Conservation (phyloP, 2,329 filamentous ascomycete species). For the Tolypocladium paradoxum region DNA sequence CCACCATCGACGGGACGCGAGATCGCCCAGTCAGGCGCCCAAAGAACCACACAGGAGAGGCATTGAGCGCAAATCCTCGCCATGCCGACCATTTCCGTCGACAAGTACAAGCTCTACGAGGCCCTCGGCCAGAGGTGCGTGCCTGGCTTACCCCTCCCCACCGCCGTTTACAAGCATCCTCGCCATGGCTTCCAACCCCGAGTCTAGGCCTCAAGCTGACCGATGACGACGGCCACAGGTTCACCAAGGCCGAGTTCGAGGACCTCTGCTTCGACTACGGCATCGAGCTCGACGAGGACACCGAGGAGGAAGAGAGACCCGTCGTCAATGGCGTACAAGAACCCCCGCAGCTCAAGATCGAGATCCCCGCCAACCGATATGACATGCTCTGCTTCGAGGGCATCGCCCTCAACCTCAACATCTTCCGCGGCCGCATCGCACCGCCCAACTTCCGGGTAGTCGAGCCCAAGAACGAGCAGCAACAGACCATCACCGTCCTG, state of each 20-base stretch:
- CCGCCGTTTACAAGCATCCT: conserved; percentile 8
- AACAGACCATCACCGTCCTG: conserved; percentile 72
- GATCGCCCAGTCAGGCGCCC: neutral
- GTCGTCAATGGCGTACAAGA: conserved; percentile 71
- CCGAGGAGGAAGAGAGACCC: conserved; percentile 63
- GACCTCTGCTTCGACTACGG: conserved; percentile 97
- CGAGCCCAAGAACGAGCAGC: conserved; percentile 58
- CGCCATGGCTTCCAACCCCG: conserved; percentile 7
- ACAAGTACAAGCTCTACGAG: conserved; percentile 93
- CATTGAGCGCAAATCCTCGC: conserved; percentile 18
- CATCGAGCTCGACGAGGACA: conserved; percentile 96
- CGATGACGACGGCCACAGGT: conserved; percentile 34
- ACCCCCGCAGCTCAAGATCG: conserved; percentile 90
- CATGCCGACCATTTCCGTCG: conserved; percentile 95
- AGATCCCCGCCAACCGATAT: conserved; percentile 90
- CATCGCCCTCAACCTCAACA: conserved; percentile 88
- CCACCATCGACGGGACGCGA: conserved; percentile 2
- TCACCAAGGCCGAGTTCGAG: conserved; percentile 91
- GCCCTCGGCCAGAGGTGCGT: conserved; percentile 75
- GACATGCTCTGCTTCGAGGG: conserved; percentile 97
- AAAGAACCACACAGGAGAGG: conserved; percentile 3
- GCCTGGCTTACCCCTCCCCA: conserved; percentile 6
- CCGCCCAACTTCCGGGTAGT: conserved; percentile 73
- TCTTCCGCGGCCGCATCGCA: conserved; percentile 70
- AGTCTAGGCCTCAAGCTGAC: conserved; percentile 8